These are phyloP conservation scores for Tolypocladium nubicola DNA, from an alignment of 2,329 filamentous ascomycete genomes.

Conservation along the genomic window DNA sequence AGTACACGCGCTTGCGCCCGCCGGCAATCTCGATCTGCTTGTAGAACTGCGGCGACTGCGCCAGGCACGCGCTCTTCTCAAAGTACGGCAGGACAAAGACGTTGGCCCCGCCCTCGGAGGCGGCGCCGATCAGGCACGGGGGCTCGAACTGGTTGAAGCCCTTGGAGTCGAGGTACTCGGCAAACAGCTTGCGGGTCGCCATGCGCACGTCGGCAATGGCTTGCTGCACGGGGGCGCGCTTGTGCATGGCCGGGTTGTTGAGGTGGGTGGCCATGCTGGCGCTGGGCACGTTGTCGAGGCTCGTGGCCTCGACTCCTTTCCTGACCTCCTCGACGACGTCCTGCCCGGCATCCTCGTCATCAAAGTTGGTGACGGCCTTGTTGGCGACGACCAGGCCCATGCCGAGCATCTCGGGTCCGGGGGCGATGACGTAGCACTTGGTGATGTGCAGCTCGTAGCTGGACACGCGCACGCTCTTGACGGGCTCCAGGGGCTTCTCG, in stretches of 20 bases:
- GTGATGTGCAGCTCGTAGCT: conserved; percentile 79
- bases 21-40: conserved; percentile 81
- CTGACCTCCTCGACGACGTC: conserved; percentile 30
- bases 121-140: conserved; percentile 78
- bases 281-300: conserved; percentile 44
- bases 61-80: conserved; percentile 67
- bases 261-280: conserved; percentile 77
- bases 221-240: conserved; percentile 83
- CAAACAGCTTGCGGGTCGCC: conserved; percentile 60
- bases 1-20: conserved; percentile 66
- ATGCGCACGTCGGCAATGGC: conserved; percentile 52
- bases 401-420: conserved; percentile 45
- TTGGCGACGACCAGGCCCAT: conserved; percentile 47
- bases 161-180: conserved; percentile 64
- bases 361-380: conserved; percentile 45
- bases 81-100: conserved; percentile 91
- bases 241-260: conserved; percentile 87
- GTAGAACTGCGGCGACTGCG: conserved; percentile 76
- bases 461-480: conserved; percentile 76
- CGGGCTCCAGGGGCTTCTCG: conserved; percentile 72
- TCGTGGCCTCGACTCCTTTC: conserved; percentile 31
- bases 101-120: conserved; percentile 85
- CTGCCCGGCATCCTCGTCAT: conserved; percentile 39
- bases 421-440: conserved; percentile 70
- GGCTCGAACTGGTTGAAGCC: conserved; percentile 80